Evolutionary conservation across 345 rosid genomes (phyloP).

Genomic region (Mallotus nudiflorus): DNA sequence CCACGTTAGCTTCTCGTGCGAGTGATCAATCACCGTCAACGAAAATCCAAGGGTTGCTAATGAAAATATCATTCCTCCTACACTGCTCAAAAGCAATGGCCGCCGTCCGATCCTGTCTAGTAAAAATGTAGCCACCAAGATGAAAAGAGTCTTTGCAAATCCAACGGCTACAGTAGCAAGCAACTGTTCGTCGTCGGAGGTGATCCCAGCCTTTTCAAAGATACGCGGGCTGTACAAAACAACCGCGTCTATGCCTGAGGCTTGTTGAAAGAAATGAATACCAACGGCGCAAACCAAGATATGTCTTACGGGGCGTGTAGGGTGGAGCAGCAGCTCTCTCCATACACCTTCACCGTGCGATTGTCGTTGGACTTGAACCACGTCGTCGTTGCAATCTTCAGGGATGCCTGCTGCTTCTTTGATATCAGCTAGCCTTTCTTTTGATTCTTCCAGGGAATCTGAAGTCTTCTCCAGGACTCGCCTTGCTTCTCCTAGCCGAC

Average conservation of each 20-base stretch:
- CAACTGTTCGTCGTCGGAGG: conserved; percentile 39
- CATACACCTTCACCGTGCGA: conserved; percentile 69
- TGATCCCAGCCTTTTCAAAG: conserved; percentile 73
- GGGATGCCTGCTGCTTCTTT: conserved; percentile 86
- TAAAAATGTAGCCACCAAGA: conserved; percentile 67
- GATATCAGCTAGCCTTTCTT: conserved; percentile 64
- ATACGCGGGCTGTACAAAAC: conserved; percentile 81
- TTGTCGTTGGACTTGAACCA: conserved; percentile 43
- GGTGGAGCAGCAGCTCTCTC: conserved; percentile 59
- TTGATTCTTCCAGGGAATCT: conserved; percentile 57
- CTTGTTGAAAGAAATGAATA: conserved; percentile 85
- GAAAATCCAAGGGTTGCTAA: conserved; percentile 41
- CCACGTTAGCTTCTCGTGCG: conserved; percentile 51
- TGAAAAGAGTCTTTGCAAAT: conserved; percentile 57
- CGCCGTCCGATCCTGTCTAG: conserved; percentile 79
- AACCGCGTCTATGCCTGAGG: conserved; percentile 81
- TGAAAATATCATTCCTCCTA: conserved; percentile 67
- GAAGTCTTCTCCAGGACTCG: conserved; percentile 75
- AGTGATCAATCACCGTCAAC: conserved; percentile 48
- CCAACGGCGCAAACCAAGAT: conserved; percentile 63
- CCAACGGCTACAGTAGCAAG: conserved; percentile 88
- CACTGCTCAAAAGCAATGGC: conserved; percentile 65
- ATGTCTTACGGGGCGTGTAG: conserved; percentile 69
- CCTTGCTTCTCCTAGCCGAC: conserved; percentile 78
- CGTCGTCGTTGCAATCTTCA: conserved; percentile 64